Evolutionary conservation across 2,329 filamentous ascomycete genomes (phyloP).

Genomic region (Phoma herbarum): DNA sequence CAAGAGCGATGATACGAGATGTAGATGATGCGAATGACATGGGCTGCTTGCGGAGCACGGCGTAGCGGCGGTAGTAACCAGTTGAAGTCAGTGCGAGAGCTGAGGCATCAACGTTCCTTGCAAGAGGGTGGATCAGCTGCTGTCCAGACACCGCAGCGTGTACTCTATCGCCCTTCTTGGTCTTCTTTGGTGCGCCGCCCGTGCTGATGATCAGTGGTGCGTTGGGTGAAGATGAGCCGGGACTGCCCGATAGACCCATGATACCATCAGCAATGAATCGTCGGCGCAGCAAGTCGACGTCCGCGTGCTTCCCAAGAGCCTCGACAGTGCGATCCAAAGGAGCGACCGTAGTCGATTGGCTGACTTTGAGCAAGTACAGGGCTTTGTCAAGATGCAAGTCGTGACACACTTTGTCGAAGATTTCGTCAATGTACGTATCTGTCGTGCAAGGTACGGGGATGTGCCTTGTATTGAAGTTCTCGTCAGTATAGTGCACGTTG

Average conservation of each 20-base stretch:
- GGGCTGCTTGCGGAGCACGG: constrained; percentile 81
- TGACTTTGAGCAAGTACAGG: constrained; percentile 79
- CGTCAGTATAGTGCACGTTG: constrained; percentile 75
- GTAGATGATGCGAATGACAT: constrained; percentile 81
- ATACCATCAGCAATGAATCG: constrained; percentile 79
- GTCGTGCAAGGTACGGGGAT: constrained; percentile 79
- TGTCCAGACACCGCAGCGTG: constrained; percentile 61
- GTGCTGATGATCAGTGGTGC: constrained; percentile 66
- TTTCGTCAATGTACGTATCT: constrained; percentile 83
- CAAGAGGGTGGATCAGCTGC: constrained; percentile 66
- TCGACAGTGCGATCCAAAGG: constrained; percentile 80
- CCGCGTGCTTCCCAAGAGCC: constrained; percentile 76
- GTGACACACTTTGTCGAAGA: constrained; percentile 79
- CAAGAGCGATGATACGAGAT: constrained; percentile 79
- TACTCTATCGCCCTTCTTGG: constrained; percentile 64
- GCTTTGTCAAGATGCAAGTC: constrained; percentile 82
- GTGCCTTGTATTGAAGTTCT: constrained; percentile 73
- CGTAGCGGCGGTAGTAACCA: constrained; percentile 73
- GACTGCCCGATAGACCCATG: constrained; percentile 72
- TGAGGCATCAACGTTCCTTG: constrained; percentile 62
- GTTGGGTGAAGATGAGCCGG: constrained; percentile 75
- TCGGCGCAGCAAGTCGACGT: constrained; percentile 78
- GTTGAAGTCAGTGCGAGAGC: constrained; percentile 50
- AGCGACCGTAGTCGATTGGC: constrained; percentile 76
- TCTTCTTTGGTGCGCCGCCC: constrained; percentile 59